phyloP scores from a whole-genome alignment of 1,139 yeast species.

The Yamadazyma siamensis region DNA sequence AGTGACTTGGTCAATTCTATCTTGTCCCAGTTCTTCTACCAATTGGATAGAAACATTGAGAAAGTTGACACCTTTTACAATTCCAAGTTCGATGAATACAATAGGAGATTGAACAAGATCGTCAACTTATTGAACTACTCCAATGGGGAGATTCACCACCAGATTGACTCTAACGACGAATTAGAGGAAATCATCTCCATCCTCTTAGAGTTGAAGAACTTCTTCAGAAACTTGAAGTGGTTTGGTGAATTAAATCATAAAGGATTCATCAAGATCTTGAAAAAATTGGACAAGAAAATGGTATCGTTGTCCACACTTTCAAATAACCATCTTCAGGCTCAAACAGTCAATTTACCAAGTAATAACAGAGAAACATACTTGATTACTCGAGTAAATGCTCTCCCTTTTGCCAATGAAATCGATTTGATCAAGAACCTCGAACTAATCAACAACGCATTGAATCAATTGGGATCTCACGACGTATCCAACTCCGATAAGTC shows the following conservation, averaged over 20 bases:
- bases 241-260: constrained; percentile 90
- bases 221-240: constrained; percentile 84
- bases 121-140: constrained; percentile 29
- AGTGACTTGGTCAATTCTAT: constrained; percentile 27
- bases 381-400: constrained; percentile 64
- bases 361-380: constrained; percentile 66
- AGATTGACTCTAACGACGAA: constrained; percentile 53
- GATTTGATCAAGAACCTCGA: constrained; percentile 56
- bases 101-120: constrained; percentile 59
- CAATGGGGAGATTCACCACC: constrained; percentile 23
- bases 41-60: constrained; percentile 79
- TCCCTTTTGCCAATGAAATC: constrained; percentile 72
- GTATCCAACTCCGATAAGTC: constrained; percentile 4
- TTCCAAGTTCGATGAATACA: constrained; percentile 68
- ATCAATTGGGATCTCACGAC: constrained; percentile 27
- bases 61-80: constrained; percentile 78
- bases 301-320: constrained; percentile 20
- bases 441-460: constrained; percentile 53
- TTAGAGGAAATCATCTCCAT: constrained; percentile 75
- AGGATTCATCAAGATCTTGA: constrained; percentile 85
- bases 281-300: constrained; percentile 84
- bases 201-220: constrained; percentile 72
- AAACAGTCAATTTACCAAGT: constrained; percentile 40
- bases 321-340: constrained; percentile 11
- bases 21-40: constrained; percentile 68